Conservation (phyloP, 2,329 filamentous ascomycete species). For the Fonsecaea monophora region DNA sequence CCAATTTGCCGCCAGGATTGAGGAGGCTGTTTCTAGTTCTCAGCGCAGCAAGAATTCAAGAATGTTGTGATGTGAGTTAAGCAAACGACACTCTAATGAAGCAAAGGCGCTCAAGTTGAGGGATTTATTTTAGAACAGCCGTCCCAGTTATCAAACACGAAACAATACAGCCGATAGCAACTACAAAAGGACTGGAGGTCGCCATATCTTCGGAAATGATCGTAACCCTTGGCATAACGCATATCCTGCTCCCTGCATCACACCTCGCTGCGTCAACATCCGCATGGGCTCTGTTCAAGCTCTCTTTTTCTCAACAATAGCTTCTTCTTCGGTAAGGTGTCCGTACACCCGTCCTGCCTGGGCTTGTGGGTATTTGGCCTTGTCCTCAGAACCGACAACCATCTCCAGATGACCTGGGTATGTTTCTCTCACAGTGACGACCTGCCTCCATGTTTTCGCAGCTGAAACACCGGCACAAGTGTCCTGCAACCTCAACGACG, state of each 20-base stretch:
- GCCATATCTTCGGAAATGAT: background rate
- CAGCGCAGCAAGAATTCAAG: background rate
- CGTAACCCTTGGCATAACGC: background rate
- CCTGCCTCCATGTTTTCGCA: slow-evolving; percentile 31
- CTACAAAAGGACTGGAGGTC: background rate
- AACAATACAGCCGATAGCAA: background rate
- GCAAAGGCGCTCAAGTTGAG: background rate
- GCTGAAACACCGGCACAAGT: slow-evolving; percentile 31
- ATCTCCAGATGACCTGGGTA: slow-evolving; percentile 30
- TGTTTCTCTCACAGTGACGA: slow-evolving; percentile 28
- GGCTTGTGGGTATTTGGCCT: slow-evolving; percentile 15
- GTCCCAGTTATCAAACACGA: background rate
- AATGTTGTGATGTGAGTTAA: background rate
- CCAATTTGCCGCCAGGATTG: background rate
- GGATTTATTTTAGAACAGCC: background rate
- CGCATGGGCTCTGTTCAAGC: background rate
- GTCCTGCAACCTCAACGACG: slow-evolving; percentile 29
- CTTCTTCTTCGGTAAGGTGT: slow-evolving; percentile 3
- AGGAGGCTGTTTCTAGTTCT: background rate
- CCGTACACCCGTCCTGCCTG: slow-evolving; percentile 24
- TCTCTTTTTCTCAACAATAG: background rate
- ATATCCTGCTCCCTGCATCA: background rate
- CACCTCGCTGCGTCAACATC: background rate
- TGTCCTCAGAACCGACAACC: slow-evolving; percentile 30
- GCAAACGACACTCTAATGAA: background rate